These are phyloP conservation scores for Carex parvula DNA, from an alignment of 176 grass and related monocot species.

Conservation along the genomic window DNA sequence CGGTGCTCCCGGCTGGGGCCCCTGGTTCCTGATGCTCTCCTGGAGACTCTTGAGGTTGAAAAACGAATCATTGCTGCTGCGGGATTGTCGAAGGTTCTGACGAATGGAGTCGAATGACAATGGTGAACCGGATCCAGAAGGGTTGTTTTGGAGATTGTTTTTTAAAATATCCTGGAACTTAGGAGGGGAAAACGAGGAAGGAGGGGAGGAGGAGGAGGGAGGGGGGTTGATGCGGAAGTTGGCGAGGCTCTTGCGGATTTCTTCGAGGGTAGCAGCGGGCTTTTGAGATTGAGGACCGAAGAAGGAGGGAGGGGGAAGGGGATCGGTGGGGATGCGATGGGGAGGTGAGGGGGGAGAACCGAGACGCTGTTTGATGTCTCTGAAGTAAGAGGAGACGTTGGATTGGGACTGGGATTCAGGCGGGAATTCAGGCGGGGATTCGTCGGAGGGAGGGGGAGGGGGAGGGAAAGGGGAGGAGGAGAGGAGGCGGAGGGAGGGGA, in stretches of 20 bases:
- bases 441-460: background rate
- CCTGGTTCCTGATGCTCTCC: background rate
- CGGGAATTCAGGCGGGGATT: background rate
- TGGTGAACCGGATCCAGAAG: background rate
- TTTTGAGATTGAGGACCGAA: background rate
- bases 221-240: slow-evolving; percentile 2
- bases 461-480: background rate
- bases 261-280: background rate
- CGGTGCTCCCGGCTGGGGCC: background rate
- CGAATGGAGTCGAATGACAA: background rate
- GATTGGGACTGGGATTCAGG: background rate
- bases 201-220: background rate
- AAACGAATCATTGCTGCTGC: background rate
- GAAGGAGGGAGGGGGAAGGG: slow-evolving; percentile 22
- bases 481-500: background rate
- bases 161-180: slow-evolving; percentile 42
- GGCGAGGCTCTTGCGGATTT: slow-evolving; percentile 36
- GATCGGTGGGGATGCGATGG: slow-evolving; percentile 28
- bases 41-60: slow-evolving; percentile 2
- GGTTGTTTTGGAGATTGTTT: background rate
- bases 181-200: background rate
- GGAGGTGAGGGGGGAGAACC: slow-evolving; percentile 10
- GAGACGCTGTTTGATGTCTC: slow-evolving; percentile 40
- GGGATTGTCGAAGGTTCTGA: background rate
- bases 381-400: slow-evolving; percentile 32